Evolutionary conservation across 305 asterid genomes (phyloP), one percentile per base, ranked within the genome.

Genomic region (Solanum hybrid): DNA sequence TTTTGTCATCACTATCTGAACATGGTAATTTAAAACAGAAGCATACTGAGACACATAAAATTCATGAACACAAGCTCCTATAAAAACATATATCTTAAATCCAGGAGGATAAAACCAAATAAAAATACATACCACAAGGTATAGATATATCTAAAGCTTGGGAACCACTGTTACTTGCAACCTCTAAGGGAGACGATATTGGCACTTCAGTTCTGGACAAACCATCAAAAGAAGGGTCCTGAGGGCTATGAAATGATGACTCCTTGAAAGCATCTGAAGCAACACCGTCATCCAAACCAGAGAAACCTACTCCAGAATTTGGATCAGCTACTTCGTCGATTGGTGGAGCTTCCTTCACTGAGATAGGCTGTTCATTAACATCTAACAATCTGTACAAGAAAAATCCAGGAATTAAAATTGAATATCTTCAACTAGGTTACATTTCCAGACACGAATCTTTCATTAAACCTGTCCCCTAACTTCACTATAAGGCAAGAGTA

Each of bases 1-100:
- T 27, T 89, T 90, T 88, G 77, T 92, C 91, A 90, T 31, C 87
- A 91, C 92, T 37, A 61, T 86, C 95, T 93, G 93, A 88, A 91
- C 75, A 89, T 75, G 83, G 76, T 51, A 86, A 89, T 7, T 90
- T 84, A 36, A 89, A 57, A 90, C 82, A 79, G 45, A 78, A 88
- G 13, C 84, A 87, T 89, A 65, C 61, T 10, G 85, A 88, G 73
- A 76, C 45, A 76, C 45, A 39, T 4, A 72, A 34, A 88, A 88
- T 39, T 27, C 51, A 76, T 88, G 73, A 88, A 17, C 73, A 29
- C 14, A 3, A 24, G 10, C 31, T 8, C 20, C 61, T 36, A 90
- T 22, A 33, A 29, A 73, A 38, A 65, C 13, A 80, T 26, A 10
- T 75, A 79, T 41, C 17, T 7, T 33, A 73, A 65, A 78, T 72